Percentiles rank a stretch among this genome's conserved stretches.
Evolutionary conservation across 1,284 basidiomycete species (phyloP).

Genomic region (Cutaneotrichosporon mucoides): DNA sequence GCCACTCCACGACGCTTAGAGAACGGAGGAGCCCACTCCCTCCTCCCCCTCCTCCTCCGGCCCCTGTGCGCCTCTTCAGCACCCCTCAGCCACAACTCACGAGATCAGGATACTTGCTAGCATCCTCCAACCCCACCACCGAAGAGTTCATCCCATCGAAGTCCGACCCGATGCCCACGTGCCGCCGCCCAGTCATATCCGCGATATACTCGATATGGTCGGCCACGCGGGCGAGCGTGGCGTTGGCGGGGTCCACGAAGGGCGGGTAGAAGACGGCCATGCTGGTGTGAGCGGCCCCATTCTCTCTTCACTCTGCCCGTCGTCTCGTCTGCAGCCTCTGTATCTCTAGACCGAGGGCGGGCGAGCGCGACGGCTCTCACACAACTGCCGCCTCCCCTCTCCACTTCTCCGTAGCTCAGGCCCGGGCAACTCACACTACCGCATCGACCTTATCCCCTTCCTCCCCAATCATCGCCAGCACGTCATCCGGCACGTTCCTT

Average conservation of each 20-base stretch:
- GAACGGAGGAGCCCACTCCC: no score
- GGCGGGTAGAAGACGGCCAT: conserved; percentile 53
- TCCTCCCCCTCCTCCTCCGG: no score
- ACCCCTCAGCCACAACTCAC: conserved; percentile 39
- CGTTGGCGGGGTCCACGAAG: conserved; percentile 22
- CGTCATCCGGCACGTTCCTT: conserved; percentile 61
- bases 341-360: no score
- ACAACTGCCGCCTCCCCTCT: no score
- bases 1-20: no score
- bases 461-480: conserved; percentile 61
- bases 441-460: conserved; percentile 62
- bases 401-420: no score
- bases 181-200: conserved; percentile 59
- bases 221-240: conserved; percentile 59
- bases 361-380: no score
- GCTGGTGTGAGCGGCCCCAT: conserved; percentile 5
- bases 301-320: no score
- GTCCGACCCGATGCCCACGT: conserved; percentile 51
- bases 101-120: conserved; percentile 61
- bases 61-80: no score
- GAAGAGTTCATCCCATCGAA: conserved; percentile 59
- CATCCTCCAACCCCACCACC: conserved; percentile 58
- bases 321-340: no score
- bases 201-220: conserved; percentile 81
- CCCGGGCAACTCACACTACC: conserved; percentile 52